Conservation (phyloP, 306 rosid genomes). For the Leucaena leucocephala region DNA sequence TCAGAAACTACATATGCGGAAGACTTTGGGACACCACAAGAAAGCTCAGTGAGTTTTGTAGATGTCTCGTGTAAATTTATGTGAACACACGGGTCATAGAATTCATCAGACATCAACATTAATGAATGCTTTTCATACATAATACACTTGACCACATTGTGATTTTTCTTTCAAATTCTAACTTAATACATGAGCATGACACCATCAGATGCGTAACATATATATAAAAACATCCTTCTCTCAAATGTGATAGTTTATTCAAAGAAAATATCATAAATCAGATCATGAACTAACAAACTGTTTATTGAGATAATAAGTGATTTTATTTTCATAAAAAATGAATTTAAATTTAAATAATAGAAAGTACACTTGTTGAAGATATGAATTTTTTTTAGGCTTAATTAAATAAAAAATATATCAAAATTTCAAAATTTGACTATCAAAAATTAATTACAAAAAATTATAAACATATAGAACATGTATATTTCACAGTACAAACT, state of each 20-base stretch:
- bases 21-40: not conserved
- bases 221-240: not conserved
- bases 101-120: too few relatives aligned
- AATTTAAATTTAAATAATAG: too few relatives aligned
- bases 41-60: constrained; percentile 2
- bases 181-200: not conserved
- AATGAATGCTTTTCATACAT: constrained; percentile 29
- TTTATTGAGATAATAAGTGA: too few relatives aligned
- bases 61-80: not conserved
- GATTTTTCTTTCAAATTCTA: not conserved
- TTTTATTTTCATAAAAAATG: too few relatives aligned
- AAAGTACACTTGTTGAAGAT: too few relatives aligned
- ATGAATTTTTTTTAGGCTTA: too few relatives aligned
- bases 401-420: too few relatives aligned
- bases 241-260: not conserved
- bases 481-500: too few relatives aligned
- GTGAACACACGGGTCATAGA: not conserved
- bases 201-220: constrained; percentile 2
- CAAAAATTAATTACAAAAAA: not conserved
- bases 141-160: not conserved
- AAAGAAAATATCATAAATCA: not conserved
- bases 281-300: too few relatives aligned
- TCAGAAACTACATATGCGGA: not conserved
- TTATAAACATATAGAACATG: not conserved
- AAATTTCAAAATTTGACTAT: not conserved